Evolutionary conservation across 2,329 filamentous ascomycete genomes (phyloP).

Genomic region (Trichothecium roseum): DNA sequence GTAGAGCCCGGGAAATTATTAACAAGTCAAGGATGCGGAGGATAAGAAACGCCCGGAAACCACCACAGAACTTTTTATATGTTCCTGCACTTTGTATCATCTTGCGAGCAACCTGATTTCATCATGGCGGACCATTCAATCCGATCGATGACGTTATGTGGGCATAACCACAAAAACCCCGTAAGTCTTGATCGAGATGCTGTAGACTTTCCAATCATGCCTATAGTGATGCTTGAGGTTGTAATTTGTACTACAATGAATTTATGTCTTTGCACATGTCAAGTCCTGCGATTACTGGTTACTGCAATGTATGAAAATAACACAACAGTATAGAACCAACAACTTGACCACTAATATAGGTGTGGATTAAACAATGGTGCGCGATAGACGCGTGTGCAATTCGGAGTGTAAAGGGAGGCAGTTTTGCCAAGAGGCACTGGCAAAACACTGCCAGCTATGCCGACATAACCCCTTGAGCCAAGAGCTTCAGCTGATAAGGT

Average conservation of each 20-base stretch:
- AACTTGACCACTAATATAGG: no score
- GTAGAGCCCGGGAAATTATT: no score
- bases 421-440: no score
- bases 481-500: no score
- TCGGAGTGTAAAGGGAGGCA: no score
- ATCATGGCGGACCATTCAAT: conserved; percentile 6
- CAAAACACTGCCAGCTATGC: no score
- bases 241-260: background rate
- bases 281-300: background rate
- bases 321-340: no score
- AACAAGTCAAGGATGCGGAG: background rate
- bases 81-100: background rate
- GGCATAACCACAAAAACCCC: background rate
- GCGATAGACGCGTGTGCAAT: no score
- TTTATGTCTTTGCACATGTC: background rate
- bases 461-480: no score
- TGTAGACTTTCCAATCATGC: no score
- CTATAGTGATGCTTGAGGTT: no score
- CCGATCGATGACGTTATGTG: conserved; percentile 6
- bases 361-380: no score
- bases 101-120: background rate
- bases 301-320: background rate
- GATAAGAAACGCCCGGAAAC: background rate
- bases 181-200: background rate
- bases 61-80: background rate